Evolutionary conservation across 257 asterid genomes (phyloP).

Genomic region (Nicotiana benthamiana): DNA sequence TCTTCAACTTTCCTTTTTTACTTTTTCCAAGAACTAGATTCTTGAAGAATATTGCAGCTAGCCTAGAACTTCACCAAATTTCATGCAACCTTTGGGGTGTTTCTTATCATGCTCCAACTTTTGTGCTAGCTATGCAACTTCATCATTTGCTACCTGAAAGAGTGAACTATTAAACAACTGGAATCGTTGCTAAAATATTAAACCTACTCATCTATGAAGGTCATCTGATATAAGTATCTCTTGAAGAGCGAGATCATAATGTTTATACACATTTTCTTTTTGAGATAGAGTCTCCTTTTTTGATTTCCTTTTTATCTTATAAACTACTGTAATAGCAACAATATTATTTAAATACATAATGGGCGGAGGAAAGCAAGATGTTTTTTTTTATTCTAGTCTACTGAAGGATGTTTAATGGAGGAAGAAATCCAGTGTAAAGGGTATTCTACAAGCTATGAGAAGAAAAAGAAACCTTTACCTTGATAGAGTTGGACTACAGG

Average conservation of each 20-base stretch:
- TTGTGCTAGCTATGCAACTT: background rate
- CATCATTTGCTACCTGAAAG: background rate
- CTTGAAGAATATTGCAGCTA: too few relatives aligned
- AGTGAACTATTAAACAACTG: background rate
- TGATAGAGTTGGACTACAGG: background rate
- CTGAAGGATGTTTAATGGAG: background rate
- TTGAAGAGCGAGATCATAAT: background rate
- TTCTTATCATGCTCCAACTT: background rate
- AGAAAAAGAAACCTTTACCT: background rate
- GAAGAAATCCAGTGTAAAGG: background rate
- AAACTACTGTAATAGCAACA: background rate
- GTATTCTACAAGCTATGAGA: background rate
- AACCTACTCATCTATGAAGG: background rate
- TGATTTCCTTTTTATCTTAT: background rate
- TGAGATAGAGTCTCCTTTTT: background rate
- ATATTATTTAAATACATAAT: background rate
- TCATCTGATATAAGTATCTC: background rate
- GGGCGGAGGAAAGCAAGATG: background rate
- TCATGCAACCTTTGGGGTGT: background rate
- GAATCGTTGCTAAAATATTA: background rate
- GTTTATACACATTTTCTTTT: background rate
- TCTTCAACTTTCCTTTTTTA: background rate
- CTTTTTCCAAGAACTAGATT: background rate
- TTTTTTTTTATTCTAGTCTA: background rate
- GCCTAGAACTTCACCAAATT: background rate